Evolutionary conservation across 352 stramenopile species (phyloP).

Genomic region (Pythium plurisporium): DNA sequence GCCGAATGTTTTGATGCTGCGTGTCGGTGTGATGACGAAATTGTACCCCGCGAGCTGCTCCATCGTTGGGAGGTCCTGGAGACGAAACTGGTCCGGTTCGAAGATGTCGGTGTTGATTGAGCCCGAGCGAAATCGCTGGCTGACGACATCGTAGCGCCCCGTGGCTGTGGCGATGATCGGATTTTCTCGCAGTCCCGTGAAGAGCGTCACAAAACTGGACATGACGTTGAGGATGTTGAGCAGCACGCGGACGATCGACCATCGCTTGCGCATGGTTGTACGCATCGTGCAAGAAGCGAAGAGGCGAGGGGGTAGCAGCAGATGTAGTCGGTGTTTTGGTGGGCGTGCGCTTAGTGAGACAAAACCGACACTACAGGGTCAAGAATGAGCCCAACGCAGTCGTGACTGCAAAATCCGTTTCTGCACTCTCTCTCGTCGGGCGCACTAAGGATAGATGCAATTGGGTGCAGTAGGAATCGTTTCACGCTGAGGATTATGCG

Average conservation of each 20-base stretch:
- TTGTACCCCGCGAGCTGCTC: neutral
- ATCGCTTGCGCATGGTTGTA: too few relatives aligned
- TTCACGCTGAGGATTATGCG: too few relatives aligned
- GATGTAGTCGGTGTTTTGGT: too few relatives aligned
- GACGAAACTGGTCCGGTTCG: neutral
- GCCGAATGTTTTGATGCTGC: neutral
- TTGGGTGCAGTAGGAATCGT: too few relatives aligned
- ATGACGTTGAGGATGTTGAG: conserved; percentile 11
- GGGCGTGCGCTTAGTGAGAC: too few relatives aligned
- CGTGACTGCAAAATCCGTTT: too few relatives aligned
- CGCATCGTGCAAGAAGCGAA: too few relatives aligned
- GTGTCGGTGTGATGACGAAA: neutral
- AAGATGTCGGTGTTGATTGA: neutral
- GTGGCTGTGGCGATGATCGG: conserved; percentile 3
- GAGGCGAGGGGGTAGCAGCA: too few relatives aligned
- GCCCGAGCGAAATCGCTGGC: neutral
- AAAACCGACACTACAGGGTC: too few relatives aligned
- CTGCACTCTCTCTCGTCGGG: too few relatives aligned
- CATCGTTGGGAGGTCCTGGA: neutral
- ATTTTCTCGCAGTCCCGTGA: conserved; percentile 10
- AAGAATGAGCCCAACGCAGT: too few relatives aligned
- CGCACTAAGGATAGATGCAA: too few relatives aligned
- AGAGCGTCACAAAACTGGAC: conserved; percentile 14
- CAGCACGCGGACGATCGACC: neutral
- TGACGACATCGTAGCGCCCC: conserved; percentile 10